Evolutionary conservation across 1,284 basidiomycete species (phyloP).

Genomic region (Anthracocystis panici-leucophaei): DNA sequence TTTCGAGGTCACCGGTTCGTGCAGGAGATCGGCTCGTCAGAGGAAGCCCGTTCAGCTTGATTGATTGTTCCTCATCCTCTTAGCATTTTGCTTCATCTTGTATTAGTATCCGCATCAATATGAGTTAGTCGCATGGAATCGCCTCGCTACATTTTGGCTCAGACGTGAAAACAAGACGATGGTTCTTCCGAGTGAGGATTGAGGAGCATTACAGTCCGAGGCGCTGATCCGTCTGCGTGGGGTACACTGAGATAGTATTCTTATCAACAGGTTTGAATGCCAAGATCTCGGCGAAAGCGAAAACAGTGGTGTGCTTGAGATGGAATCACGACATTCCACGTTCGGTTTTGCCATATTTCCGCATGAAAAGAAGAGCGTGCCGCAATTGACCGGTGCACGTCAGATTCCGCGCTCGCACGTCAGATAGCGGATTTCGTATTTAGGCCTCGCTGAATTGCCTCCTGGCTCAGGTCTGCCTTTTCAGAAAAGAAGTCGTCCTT

Average conservation of each 20-base stretch:
- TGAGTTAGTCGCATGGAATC: no score
- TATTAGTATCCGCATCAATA: no score
- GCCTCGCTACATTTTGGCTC: no score
- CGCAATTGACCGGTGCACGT: conserved; percentile 19
- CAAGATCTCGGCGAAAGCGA: not conserved
- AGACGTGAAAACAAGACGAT: no score
- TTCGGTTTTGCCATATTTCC: conserved; percentile 5
- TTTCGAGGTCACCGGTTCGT: conserved; percentile 27
- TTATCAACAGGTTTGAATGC: not conserved
- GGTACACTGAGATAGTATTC: not conserved
- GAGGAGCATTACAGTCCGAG: not conserved
- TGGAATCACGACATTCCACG: conserved; percentile 27
- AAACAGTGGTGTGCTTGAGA: conserved; percentile 8
- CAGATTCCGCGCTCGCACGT: conserved; percentile 27
- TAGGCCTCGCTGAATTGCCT: not conserved
- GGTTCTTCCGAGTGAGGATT: no score
- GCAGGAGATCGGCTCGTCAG: conserved; percentile 28
- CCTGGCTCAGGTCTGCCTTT: not conserved
- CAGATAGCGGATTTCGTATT: conserved; percentile 12
- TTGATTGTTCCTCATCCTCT: conserved; percentile 1
- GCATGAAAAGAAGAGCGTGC: not conserved
- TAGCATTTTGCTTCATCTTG: no score
- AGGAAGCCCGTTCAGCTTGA: conserved; percentile 38
- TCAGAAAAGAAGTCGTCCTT: not conserved
- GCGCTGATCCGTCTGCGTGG: not conserved